phyloP scores from a whole-genome alignment of 208 protist species.

The Angomonas ambiguus region DNA sequence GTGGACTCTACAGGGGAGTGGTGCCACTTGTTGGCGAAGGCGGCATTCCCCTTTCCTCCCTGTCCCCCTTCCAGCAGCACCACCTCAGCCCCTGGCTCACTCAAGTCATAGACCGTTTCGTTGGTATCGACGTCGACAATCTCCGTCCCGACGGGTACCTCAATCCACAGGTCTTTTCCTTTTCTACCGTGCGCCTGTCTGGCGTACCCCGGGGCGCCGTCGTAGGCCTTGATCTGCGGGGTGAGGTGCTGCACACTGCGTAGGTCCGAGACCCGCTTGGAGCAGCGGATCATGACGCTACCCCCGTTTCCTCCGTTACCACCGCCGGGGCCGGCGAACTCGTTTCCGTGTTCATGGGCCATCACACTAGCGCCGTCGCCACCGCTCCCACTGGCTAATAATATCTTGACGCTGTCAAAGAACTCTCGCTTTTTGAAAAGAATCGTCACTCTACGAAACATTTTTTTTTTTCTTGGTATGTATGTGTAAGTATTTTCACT shows the following conservation, averaged over 20 bases:
- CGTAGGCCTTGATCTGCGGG: constrained; percentile 45
- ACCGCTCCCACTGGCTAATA: constrained; percentile 77
- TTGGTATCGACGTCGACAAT: constrained; percentile 91
- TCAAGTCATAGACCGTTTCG: constrained; percentile 81
- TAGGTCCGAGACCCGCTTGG: constrained; percentile 43
- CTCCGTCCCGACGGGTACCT: constrained; percentile 80
- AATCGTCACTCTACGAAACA: not conserved
- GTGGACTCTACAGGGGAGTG: constrained; percentile 87
- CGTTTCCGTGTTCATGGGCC: constrained; percentile 82
- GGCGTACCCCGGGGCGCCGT: constrained; percentile 70
- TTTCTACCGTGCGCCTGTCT: constrained; percentile 65
- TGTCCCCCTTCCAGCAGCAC: constrained; percentile 87
- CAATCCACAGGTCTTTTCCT: constrained; percentile 71
- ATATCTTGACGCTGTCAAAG: constrained; percentile 80
- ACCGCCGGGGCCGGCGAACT: constrained; percentile 88
- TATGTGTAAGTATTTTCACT: not conserved
- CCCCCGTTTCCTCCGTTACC: constrained; percentile 90
- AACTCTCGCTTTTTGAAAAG: constrained; percentile 21
- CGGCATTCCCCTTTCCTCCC: constrained; percentile 88
- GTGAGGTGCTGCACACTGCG: constrained; percentile 68
- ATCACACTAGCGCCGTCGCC: constrained; percentile 88
- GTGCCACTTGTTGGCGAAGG: constrained; percentile 86
- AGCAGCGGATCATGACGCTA: constrained; percentile 71
- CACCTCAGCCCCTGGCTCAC: constrained; percentile 68
- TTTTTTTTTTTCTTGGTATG: not conserved